phyloP scores from a whole-genome alignment of 116 monocot species.

The Cymodocea nodosa region DNA sequence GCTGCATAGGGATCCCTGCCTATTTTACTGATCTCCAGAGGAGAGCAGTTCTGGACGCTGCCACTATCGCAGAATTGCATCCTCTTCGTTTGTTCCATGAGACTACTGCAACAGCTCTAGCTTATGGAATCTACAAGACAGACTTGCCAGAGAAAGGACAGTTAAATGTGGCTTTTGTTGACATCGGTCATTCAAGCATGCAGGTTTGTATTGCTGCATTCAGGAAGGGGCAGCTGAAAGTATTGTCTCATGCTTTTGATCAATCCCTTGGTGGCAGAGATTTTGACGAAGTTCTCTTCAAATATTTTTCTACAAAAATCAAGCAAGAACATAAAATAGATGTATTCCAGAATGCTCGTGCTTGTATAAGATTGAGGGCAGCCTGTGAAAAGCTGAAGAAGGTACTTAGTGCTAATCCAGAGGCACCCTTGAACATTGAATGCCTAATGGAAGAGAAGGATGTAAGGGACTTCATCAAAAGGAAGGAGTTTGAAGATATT shows the following conservation, averaged over 20 bases:
- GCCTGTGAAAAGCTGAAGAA: slow-evolving; percentile 88
- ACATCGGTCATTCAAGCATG: slow-evolving; percentile 84
- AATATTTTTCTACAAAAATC: slow-evolving; percentile 65
- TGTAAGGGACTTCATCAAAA: slow-evolving; percentile 62
- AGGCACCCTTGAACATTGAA: slow-evolving; percentile 74
- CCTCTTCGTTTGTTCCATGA: slow-evolving; percentile 71
- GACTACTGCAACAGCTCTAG: slow-evolving; percentile 80
- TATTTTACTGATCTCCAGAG: slow-evolving; percentile 84
- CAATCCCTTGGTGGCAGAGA: slow-evolving; percentile 74
- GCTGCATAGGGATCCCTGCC: slow-evolving; percentile 80
- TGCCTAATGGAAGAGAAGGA: slow-evolving; percentile 96
- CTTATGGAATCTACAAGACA: slow-evolving; percentile 83
- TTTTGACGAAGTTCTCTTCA: slow-evolving; percentile 75
- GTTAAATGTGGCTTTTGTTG: slow-evolving; percentile 72
- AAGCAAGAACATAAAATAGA: slow-evolving; percentile 79
- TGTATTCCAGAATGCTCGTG: slow-evolving; percentile 63
- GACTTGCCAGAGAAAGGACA: slow-evolving; percentile 66
- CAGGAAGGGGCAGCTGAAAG: slow-evolving; percentile 76
- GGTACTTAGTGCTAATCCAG: slow-evolving; percentile 77
- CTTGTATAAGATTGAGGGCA: slow-evolving; percentile 47
- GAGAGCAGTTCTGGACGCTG: slow-evolving; percentile 62
- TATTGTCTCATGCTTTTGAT: slow-evolving; percentile 66
- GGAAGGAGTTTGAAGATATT: slow-evolving; percentile 77
- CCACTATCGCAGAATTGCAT: slow-evolving; percentile 51
- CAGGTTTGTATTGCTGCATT: slow-evolving; percentile 78